Base-by-base conservation (phyloP, 345 rosid species). In the Linum usitatissimum region DNA sequence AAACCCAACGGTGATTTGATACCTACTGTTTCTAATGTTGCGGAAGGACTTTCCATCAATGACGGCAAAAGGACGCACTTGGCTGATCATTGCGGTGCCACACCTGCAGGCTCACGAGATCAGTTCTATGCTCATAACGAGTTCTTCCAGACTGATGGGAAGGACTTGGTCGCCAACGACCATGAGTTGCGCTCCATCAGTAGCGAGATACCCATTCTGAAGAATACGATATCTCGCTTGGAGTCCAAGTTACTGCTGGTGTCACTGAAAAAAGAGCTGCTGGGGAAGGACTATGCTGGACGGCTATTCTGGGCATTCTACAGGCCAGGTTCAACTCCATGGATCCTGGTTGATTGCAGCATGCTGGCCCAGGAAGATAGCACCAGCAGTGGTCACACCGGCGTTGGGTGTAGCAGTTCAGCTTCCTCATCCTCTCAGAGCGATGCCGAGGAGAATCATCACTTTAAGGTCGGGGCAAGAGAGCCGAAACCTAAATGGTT, bases 211-310 rank as follows among this genome's bases (percentile, higher is more conserved):
- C 63, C 66, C 55, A 48, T 58, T 9, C 64, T 77, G 72, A 71
- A 61, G 77, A 72, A 77, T 39, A 57, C 72, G 69, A 64, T 73
- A 63, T 59, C 65, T 55, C 6, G 31, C 59, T 31, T 77, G 34
- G 77, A 77, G 23, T 64, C 60, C 20, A 65, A 77, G 42, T 58
- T 64, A 17, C 62, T 28, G 62, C 60, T 66, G 61, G 65, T 58
- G 58, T 73, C 72, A 31, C 39, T 58, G 51, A 63, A 72, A 67
- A 77, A 73, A 64, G 77, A 77, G 9, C 53, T 62, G 48, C 57
- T 77, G 56, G 80, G 80, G 9, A 67, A 66, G 18, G 77, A 77
- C 38, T 73, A 70, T 70, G 65, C 72, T 53, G 80, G 80, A 40
- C 67, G 70, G 28, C 19, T 67, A 13, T 77, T 73, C 68, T 77